Base-by-base conservation (phyloP, 352 stramenopile genomes). In the Pelagophyceae sp. region DNA sequence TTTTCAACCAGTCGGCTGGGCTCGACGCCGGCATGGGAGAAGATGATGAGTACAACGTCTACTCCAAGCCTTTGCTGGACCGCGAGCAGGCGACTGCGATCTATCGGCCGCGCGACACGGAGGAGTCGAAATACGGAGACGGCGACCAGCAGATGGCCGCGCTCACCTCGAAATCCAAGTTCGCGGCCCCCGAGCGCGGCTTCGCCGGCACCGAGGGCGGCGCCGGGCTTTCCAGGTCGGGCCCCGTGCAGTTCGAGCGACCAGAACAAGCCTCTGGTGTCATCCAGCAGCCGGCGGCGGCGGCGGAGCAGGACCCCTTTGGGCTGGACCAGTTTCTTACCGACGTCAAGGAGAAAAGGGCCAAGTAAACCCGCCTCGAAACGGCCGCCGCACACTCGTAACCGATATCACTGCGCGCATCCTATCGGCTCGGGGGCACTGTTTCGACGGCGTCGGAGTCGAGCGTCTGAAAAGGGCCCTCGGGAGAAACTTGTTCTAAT, bases 21-120 rank as follows among this genome's bases (percentile, higher is more conserved):
- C 87, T 99, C 72, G 89, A 92, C 78, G 91, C 91, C 31, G 96
- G 96, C 38, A 99, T 99, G 87, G 96, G 94, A 15, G 83, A 84
- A 2, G 96, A 99, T 29, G 96, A 99, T 79, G 96, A 98, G 60
- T 99, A 99, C 85, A 98, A 96, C 79, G 90, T 97, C 0, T 99
- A 99, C 85, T 95, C 87, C 11, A 98, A 98, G 83, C 94, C 95
- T 20, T 88, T 99, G 81, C 95, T 98, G 79, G 85, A 88, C 81
- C 78, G 87, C 31, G 83, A 91, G 76, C 85, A 83, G 31, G 89
- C 87, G 0, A 82, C 79, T 0, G 86, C 81, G 35, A 94, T 94
- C 80, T 94, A 94, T 80, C 75, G 85, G 38, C 87, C 88, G 32
- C 60, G 76, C 27, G 31, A 65, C 0, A 89, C 84, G 1, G 67